These are phyloP conservation scores for Xylaria polymorpha DNA, from an alignment of 2,329 filamentous ascomycete genomes.

Conservation along the genomic window DNA sequence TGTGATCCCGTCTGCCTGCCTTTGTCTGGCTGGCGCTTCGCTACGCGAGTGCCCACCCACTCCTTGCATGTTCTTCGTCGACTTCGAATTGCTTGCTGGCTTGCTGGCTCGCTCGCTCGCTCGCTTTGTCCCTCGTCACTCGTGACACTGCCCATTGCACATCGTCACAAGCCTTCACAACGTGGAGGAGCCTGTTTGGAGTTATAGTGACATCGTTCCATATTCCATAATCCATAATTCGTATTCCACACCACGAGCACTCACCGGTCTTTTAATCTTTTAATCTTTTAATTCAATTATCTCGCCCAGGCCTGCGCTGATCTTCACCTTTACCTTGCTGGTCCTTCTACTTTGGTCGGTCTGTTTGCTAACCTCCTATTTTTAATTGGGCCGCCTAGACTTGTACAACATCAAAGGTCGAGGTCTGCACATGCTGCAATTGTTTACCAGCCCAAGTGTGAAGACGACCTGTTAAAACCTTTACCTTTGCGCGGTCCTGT, in stretches of 20 bases:
- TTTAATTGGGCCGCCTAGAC: slow-evolving; percentile 37
- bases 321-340: slow-evolving; percentile 41
- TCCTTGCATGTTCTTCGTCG: not conserved
- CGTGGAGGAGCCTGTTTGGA: slow-evolving; percentile 14
- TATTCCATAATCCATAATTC: not conserved
- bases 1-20: slow-evolving; percentile 8
- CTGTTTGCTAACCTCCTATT: slow-evolving; percentile 43
- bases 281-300: slow-evolving; percentile 8
- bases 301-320: slow-evolving; percentile 34
- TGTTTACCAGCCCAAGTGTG: slow-evolving; percentile 38
- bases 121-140: slow-evolving; percentile 5
- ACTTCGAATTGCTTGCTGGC: not conserved
- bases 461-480: slow-evolving; percentile 42
- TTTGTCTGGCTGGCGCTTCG: slow-evolving; percentile 2
- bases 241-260: not conserved
- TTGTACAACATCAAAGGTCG: slow-evolving; percentile 43
- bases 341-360: slow-evolving; percentile 27
- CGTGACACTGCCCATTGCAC: slow-evolving; percentile 15
- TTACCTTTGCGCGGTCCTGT: slow-evolving; percentile 27
- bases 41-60: slow-evolving; percentile 16
- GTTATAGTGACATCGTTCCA: slow-evolving; percentile 24
- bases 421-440: slow-evolving; percentile 43
- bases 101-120: slow-evolving; percentile 8
- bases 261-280: slow-evolving; percentile 28
- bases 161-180: not conserved